phyloP scores from a whole-genome alignment of 2,329 filamentous ascomycete genomes.

The Aspergillus costaricaensis region DNA sequence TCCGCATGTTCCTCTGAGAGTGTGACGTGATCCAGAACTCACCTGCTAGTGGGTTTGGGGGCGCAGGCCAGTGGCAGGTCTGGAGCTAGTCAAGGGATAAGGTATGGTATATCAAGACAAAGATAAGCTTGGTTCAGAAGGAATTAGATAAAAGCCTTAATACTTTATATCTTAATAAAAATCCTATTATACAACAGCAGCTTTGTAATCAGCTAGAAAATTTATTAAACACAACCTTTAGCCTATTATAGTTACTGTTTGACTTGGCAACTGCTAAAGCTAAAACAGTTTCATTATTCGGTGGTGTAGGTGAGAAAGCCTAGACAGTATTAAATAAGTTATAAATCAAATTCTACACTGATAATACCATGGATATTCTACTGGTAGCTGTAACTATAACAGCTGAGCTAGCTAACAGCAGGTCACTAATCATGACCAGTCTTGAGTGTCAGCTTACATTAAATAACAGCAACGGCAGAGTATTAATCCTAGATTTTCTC shows the following conservation, averaged over 20 bases:
- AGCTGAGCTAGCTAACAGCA: not conserved
- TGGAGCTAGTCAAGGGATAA: conserved; percentile 2
- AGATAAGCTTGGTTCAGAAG: not conserved
- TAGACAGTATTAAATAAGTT: no score
- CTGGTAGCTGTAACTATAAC: not conserved
- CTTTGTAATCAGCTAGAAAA: conserved; percentile 1
- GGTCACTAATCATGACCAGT: not conserved
- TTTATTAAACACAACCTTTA: conserved; percentile 10
- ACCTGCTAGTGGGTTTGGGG: not conserved
- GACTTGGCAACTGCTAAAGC: conserved; percentile 7
- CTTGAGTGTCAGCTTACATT: conserved; percentile 6
- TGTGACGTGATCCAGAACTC: conserved; percentile 1
- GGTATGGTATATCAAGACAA: not conserved
- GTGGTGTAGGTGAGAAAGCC: not conserved
- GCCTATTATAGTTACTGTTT: conserved; percentile 10
- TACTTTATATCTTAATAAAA: conserved; percentile 3
- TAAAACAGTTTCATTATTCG: not conserved
- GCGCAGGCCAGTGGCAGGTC: not conserved
- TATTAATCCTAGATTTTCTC: not conserved
- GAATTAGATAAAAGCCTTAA: conserved; percentile 3
- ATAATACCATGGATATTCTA: no score
- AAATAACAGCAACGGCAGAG: not conserved
- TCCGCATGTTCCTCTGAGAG: conserved; percentile 2
- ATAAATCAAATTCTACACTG: no score
- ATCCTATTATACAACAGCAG: not conserved